Evolutionary conservation across 2,329 filamentous ascomycete species (phyloP), one percentile per base, ranked within the genome.

Genomic region (Fusarium sp.): DNA sequence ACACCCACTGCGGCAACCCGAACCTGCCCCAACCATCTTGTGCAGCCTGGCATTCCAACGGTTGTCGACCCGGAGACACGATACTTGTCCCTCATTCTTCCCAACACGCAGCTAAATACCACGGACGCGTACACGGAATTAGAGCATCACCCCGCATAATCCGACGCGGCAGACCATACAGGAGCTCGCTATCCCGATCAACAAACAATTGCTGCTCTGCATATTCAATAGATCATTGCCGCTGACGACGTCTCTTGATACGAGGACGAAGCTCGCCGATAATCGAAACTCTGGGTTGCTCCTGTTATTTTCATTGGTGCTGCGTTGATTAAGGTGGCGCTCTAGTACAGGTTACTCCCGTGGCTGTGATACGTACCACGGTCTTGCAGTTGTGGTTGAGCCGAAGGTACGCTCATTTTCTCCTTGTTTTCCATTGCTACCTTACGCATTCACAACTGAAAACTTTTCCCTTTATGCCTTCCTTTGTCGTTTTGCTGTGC

Each of bases 241-340:
- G 49, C 57, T 63, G 55, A 58, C 57, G 56, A 70, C 42, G 63
- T 50, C 53, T 46, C 43, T 63, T 66, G 51, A 60, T 63, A 69
- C 71, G 54, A 61, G 44, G 45, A 65, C 68, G 58, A 68, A 46
- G 56, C 51, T 58, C 51, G 55, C 63, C 55, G 57, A 58, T 55
- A 73, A 74, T 72, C 63, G 66, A 31, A 71, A 64, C 64, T 72
- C 61, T 62, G 44, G 58, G 43, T 40, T 55, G 40, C 39, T 66
- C 34, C 57, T 61, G 51, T 52, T 42, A 48, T 62, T 43, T 55
- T 69, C 58, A 73, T 72, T 71, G 63, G 70, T 60, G 63, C 57
- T 50, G 52, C 28, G 53, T 66, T 68, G 60, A 75, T 68, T 73
- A 53, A 67, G 53, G 73, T 75, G 73, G 72, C 65, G 64, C 63